Percentiles rank a stretch among this genome's conserved stretches.
Evolutionary conservation across 2,329 filamentous ascomycete genomes (phyloP).

Genomic region (Lachnellula occidentalis): DNA sequence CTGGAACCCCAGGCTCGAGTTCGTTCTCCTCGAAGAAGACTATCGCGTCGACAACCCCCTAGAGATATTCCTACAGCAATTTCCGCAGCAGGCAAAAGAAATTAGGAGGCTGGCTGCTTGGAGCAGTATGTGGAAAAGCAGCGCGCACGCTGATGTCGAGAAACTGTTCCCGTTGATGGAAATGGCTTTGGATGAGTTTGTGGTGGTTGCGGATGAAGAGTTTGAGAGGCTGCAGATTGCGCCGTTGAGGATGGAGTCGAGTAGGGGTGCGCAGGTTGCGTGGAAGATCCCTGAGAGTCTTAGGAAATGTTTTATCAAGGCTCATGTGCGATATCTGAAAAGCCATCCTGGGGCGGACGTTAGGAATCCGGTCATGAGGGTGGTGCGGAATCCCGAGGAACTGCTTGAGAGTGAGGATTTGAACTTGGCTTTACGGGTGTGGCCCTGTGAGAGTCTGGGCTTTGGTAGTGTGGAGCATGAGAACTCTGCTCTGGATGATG

Average conservation of each 20-base stretch:
- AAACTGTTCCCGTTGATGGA: background rate
- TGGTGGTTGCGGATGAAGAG: background rate
- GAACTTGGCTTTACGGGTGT: background rate
- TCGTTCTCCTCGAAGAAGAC: background rate
- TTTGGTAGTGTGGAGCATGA: background rate
- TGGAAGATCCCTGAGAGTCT: too few relatives aligned
- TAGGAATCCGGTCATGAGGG: background rate
- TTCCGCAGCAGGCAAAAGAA: background rate
- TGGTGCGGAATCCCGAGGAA: background rate
- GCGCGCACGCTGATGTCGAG: background rate
- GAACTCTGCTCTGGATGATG: background rate
- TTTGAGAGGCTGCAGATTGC: background rate
- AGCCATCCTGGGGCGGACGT: too few relatives aligned
- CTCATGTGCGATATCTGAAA: too few relatives aligned
- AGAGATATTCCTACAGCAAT: background rate
- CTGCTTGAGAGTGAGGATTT: background rate
- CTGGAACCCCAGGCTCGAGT: background rate
- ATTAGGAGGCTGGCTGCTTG: background rate
- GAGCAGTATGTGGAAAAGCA: background rate
- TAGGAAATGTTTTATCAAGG: too few relatives aligned
- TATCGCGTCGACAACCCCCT: background rate
- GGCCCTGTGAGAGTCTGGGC: background rate
- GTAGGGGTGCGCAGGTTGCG: too few relatives aligned
- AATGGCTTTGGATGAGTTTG: background rate
- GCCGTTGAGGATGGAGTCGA: background rate